Conservation (phyloP, 2,329 filamentous ascomycete species). For the Aspergillus tanneri region DNA sequence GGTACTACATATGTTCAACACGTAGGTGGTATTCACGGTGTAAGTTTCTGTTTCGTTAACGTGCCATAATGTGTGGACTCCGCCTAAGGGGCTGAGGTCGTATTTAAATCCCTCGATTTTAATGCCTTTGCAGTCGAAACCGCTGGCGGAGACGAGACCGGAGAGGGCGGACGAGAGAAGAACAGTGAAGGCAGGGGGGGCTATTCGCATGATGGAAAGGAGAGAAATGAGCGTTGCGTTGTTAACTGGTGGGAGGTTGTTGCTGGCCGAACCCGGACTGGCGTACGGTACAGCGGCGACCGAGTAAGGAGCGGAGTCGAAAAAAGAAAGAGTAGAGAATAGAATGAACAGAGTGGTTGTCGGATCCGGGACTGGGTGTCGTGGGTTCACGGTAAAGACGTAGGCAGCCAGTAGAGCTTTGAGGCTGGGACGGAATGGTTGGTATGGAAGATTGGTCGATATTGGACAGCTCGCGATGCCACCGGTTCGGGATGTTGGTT, state of each 20-base stretch:
- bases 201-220: conserved; percentile 36
- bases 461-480: conserved; percentile 21
- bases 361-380: conserved; percentile 1
- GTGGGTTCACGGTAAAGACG: conserved; percentile 1
- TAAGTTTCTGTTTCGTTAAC: conserved; percentile 27
- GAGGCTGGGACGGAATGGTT: neutral
- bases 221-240: neutral
- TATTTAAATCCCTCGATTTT: conserved; percentile 39
- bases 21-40: conserved; percentile 38
- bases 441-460: conserved; percentile 6
- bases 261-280: neutral
- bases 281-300: neutral
- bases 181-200: conserved; percentile 16
- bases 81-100: conserved; percentile 39
- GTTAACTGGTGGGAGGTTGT: conserved; percentile 2
- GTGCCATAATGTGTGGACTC: conserved; percentile 39
- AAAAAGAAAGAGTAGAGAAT: neutral
- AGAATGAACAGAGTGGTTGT: neutral
- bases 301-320: neutral
- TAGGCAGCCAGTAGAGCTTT: neutral
- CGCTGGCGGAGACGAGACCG: conserved; percentile 29
- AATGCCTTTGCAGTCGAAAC: conserved; percentile 42
- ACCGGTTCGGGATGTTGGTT: conserved; percentile 17
- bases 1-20: conserved; percentile 37
- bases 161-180: conserved; percentile 30